Evolutionary conservation across 345 rosid species (phyloP), one percentile per base, ranked within the genome.

Genomic region (Mercurialis annua): DNA sequence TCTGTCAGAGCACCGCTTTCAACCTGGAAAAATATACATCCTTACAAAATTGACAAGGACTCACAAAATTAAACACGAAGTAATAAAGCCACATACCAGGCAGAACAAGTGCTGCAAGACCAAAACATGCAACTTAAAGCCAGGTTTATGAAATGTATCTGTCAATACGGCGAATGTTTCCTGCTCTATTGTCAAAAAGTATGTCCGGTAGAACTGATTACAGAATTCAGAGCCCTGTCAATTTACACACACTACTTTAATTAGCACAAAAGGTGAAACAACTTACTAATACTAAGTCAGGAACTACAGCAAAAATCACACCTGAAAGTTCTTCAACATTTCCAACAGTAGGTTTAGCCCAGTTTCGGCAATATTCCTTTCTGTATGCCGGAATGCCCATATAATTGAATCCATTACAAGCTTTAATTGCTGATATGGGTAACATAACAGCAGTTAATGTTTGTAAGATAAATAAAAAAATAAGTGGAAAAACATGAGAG

Each of bases 341-440:
- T 87, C 99, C 77, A 95, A 73, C 60, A 95, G 74, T 34, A 95
- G 90, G 78, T 85, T 92, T 55, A 95, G 78, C 80, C 98, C 99
- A 47, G 99, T 92, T 82, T 95, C 98, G 31, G 99, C 99, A 29
- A 95, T 95, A 68, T 95, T 95, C 79, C 99, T 82, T 73, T 95
- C 99, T 10, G 98, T 95, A 84, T 95, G 99, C 78, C 99, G 92
- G 77, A 95, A 95, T 69, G 99, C 99, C 99, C 98, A 92, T 70
- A 95, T 95, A 60, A 95, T 95, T 46, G 98, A 90, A 77, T 95
- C 99, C 97, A 92, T 92, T 43, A 95, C 98, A 62, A 95, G 90
- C 87, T 90, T 95, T 42, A 95, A 75, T 90, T 95, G 99, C 98
- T 89, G 89, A 29, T 9, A 43, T 18, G 20, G 43, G 10, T 10